A percentile compares a stretch with the other conserved stretches of the same genome.
Evolutionary conservation across 1,284 basidiomycete genomes (phyloP).

Genomic region (Acaromyces ingoldii): DNA sequence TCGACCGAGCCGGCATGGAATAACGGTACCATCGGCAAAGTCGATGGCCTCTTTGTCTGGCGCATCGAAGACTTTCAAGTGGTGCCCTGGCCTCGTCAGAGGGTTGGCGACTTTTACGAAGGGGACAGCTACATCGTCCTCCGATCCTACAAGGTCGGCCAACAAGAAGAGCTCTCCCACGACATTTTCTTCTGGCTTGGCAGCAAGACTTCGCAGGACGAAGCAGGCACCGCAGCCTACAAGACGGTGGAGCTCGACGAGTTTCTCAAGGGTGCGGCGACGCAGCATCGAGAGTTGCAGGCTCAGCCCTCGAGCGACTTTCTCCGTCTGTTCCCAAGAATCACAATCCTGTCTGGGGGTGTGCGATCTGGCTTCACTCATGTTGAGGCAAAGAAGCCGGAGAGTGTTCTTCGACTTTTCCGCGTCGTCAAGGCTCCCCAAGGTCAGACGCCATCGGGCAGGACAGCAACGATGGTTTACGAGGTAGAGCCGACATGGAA

Average conservation of each 20-base stretch:
- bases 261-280: constrained; percentile 59
- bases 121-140: background rate
- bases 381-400: constrained; percentile 8
- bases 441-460: background rate
- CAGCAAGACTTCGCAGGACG: constrained; percentile 60
- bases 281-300: constrained; percentile 61
- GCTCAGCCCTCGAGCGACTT: background rate
- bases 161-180: constrained; percentile 60
- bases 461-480: background rate
- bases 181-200: constrained; percentile 67
- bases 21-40: background rate
- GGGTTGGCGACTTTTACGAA: background rate
- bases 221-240: constrained; percentile 63
- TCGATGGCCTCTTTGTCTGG: background rate
- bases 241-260: constrained; percentile 67
- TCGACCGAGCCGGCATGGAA: background rate
- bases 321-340: constrained; percentile 54
- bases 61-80: background rate
- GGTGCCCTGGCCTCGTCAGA: background rate
- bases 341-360: constrained; percentile 60
- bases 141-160: background rate
- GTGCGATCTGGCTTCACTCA: constrained; percentile 63
- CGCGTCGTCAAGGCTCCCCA: background rate
- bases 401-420: background rate
- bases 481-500: background rate